Evolutionary conservation across 495 filamentous ascomycete genomes (phyloP).

Genomic region (Cercophora newfieldiana): DNA sequence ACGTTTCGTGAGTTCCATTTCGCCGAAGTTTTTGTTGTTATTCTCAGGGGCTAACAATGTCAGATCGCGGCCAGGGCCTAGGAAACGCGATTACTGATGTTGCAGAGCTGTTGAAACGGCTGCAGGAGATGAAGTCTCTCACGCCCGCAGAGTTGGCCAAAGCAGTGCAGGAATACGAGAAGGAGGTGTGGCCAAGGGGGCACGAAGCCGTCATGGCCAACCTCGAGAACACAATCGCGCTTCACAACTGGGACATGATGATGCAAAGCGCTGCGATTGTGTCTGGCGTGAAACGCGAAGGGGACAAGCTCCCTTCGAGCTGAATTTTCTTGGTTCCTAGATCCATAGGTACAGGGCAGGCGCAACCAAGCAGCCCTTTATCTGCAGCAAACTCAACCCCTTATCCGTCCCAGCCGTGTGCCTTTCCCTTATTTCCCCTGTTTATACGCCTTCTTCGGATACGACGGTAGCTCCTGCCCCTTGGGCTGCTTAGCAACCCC

Average conservation of each 20-base stretch:
- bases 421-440: too few relatives aligned
- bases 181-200: conserved; percentile 36
- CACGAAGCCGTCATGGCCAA: conserved; percentile 31
- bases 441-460: too few relatives aligned
- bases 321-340: too few relatives aligned
- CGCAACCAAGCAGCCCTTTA: too few relatives aligned
- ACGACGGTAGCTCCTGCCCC: too few relatives aligned
- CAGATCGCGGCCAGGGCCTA: conserved; percentile 51
- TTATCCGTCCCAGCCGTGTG: too few relatives aligned
- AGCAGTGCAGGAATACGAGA: conserved; percentile 34
- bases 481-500: too few relatives aligned
- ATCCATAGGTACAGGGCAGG: too few relatives aligned
- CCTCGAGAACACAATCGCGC: conserved; percentile 32
- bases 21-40: too few relatives aligned
- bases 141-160: conserved; percentile 24
- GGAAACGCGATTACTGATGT: conserved; percentile 51
- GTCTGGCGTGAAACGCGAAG: neutral
- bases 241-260: conserved; percentile 41
- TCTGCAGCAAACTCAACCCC: too few relatives aligned
- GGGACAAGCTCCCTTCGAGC: too few relatives aligned
- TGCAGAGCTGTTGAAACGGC: conserved; percentile 31
- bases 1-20: conserved; percentile 35
- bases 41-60: neutral
- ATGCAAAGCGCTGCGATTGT: conserved; percentile 14
- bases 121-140: conserved; percentile 27